Evolutionary conservation across 495 filamentous ascomycete genomes (phyloP).

Genomic region (Aspergillus nidulans): DNA sequence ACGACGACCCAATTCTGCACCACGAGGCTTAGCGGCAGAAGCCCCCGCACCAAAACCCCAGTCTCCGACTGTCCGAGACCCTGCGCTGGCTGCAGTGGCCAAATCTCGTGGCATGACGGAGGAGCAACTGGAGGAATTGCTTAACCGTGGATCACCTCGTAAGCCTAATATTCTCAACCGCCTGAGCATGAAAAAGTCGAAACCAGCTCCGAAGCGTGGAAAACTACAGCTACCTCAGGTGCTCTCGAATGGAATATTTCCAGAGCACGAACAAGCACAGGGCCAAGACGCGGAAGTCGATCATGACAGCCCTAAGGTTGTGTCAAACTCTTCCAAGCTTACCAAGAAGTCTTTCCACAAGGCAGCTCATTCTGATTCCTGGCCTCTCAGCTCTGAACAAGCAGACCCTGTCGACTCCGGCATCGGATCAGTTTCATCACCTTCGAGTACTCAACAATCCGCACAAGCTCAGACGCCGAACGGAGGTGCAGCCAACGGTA

Average conservation of each 20-base stretch:
- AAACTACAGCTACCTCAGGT: slow-evolving; percentile 26
- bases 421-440: slow-evolving; percentile 12
- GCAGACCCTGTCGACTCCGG: slow-evolving; percentile 11
- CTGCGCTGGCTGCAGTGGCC: slow-evolving; percentile 37
- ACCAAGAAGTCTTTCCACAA: slow-evolving; percentile 26
- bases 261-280: slow-evolving; percentile 33
- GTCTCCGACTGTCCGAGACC: slow-evolving; percentile 20
- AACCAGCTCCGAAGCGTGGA: slow-evolving; percentile 31
- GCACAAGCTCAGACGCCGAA: slow-evolving; percentile 14
- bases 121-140: slow-evolving; percentile 35
- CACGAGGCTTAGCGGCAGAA: neutral
- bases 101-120: slow-evolving; percentile 41
- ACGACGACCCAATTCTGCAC: slow-evolving; percentile 8
- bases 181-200: slow-evolving; percentile 36
- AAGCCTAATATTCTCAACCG: slow-evolving; percentile 38
- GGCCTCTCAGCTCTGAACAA: slow-evolving; percentile 25
- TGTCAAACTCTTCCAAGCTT: slow-evolving; percentile 26
- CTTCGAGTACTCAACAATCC: slow-evolving; percentile 6
- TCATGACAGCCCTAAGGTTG: slow-evolving; percentile 12
- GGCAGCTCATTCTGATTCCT: slow-evolving; percentile 21
- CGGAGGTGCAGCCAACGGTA: slow-evolving; percentile 12
- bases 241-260: slow-evolving; percentile 28
- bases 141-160: slow-evolving; percentile 27
- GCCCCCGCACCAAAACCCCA: slow-evolving; percentile 5
- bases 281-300: slow-evolving; percentile 21